Percentiles rank a stretch among this genome's conserved stretches.
Conservation (phyloP, 1,284 basidiomycete species). For the Boletus chippewaensis region DNA sequence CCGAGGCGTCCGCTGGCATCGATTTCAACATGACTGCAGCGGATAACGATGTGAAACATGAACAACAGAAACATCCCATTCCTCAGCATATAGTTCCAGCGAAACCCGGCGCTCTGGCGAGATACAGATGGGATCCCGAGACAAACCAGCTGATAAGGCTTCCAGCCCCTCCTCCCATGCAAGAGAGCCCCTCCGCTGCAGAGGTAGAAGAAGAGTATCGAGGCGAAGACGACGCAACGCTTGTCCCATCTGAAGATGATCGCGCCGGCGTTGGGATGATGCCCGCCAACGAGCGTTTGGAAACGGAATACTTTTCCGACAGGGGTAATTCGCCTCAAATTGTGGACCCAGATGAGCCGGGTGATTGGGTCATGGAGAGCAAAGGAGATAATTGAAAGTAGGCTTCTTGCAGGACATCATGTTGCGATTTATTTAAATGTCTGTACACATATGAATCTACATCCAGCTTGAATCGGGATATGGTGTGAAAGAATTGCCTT, state of each 20-base stretch:
- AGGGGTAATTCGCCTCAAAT: neutral
- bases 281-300: neutral
- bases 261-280: neutral
- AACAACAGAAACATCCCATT: neutral
- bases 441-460: too few species aligned
- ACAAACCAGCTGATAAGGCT: conserved; percentile 1
- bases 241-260: conserved; percentile 16
- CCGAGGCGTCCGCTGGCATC: neutral
- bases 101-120: neutral
- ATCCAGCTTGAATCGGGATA: too few species aligned
- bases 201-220: neutral
- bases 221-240: conserved; percentile 17
- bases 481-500: neutral
- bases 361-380: neutral
- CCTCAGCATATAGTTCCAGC: neutral
- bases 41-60: neutral
- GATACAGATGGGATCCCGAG: conserved; percentile 14
- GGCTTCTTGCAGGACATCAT: neutral
- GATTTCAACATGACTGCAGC: neutral
- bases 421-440: too few species aligned
- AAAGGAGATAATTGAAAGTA: neutral
- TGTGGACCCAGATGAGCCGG: neutral
- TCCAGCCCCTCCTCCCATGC: neutral
- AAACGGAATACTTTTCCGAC: conserved; percentile 7
- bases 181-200: neutral